A percentile compares a stretch with the other conserved stretches of the same genome.
Evolutionary conservation across 805 yeast species (phyloP).

Genomic region (Cephaloascus fragrans): DNA sequence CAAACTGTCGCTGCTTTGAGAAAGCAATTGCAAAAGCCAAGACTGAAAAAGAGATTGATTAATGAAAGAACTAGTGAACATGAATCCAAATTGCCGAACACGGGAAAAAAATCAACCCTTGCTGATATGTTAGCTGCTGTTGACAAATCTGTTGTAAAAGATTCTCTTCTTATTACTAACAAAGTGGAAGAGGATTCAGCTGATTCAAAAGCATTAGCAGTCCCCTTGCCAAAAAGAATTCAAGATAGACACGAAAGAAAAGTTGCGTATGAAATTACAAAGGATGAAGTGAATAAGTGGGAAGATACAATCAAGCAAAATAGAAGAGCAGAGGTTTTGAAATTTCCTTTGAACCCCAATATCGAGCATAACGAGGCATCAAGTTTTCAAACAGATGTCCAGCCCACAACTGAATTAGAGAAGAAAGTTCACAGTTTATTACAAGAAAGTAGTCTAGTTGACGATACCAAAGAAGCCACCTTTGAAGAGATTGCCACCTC

Average conservation of each 20-base stretch:
- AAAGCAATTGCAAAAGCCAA: conserved; percentile 22
- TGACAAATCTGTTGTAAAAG: conserved; percentile 36
- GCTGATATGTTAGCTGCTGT: conserved; percentile 69
- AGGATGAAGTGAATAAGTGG: conserved; percentile 84
- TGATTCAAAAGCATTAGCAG: conserved; percentile 42
- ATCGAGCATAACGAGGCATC: conserved; percentile 38
- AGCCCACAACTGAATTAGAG: conserved; percentile 53
- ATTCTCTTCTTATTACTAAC: conserved; percentile 36
- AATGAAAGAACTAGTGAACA: conserved; percentile 53
- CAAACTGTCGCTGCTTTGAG: conserved; percentile 33
- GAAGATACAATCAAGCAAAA: conserved; percentile 69
- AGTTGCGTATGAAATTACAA: conserved; percentile 87
- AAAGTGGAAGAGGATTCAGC: conserved; percentile 19
- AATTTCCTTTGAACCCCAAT: conserved; percentile 57
- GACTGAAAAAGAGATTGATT: conserved; percentile 35
- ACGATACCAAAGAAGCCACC: conserved; percentile 68
- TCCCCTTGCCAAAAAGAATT: conserved; percentile 80
- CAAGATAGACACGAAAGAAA: conserved; percentile 78
- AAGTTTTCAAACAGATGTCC: conserved; percentile 35
- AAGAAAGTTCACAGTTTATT: conserved; percentile 51
- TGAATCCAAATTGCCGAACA: conserved; percentile 59
- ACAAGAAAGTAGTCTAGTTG: conserved; percentile 54
- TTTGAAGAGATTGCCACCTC: conserved; percentile 85
- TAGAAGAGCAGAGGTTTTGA: conserved; percentile 75
- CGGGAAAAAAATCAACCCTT: conserved; percentile 49